phyloP scores from a whole-genome alignment of 139 green algal genomes.

The Spirogloea muscicola region DNA sequence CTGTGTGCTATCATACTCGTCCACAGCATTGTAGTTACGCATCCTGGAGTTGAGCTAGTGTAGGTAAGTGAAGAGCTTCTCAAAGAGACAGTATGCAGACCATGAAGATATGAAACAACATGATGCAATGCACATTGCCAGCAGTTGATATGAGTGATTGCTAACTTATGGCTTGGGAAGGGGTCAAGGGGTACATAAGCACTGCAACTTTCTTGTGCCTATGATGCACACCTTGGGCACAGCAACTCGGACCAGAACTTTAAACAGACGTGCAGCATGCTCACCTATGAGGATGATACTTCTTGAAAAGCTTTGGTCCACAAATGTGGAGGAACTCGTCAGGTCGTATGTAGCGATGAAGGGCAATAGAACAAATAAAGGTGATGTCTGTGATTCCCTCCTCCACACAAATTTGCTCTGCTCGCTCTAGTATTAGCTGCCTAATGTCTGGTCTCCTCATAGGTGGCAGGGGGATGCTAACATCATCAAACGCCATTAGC shows the following conservation, averaged over 20 bases:
- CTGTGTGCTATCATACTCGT: slow-evolving; percentile 26
- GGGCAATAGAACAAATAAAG: slow-evolving; percentile 51
- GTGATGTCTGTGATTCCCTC: slow-evolving; percentile 38
- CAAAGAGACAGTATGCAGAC: too few species aligned
- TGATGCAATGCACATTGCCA: too few species aligned
- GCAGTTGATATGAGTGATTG: too few species aligned
- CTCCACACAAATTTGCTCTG: slow-evolving; percentile 34
- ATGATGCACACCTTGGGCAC: too few species aligned
- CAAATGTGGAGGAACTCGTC: slow-evolving; percentile 52
- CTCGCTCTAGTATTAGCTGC: slow-evolving; percentile 28
- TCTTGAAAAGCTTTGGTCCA: slow-evolving; percentile 38
- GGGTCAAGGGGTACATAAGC: too few species aligned
- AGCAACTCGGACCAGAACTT: too few species aligned
- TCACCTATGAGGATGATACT: slow-evolving; percentile 41
- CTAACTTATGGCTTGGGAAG: too few species aligned
- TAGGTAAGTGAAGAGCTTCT: too few species aligned
- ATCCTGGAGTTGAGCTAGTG: too few species aligned
- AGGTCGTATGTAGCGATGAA: slow-evolving; percentile 44
- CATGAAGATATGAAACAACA: too few species aligned
- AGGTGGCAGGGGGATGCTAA: slow-evolving; percentile 41
- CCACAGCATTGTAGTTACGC: slow-evolving; percentile 50
- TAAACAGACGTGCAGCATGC: too few species aligned
- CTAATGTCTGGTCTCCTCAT: slow-evolving; percentile 30
- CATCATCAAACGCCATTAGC: slow-evolving; percentile 40
- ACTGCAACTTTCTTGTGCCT: too few species aligned